Evolutionary conservation across 495 filamentous ascomycete genomes (phyloP).

Genomic region (Cairneyella variabilis): DNA sequence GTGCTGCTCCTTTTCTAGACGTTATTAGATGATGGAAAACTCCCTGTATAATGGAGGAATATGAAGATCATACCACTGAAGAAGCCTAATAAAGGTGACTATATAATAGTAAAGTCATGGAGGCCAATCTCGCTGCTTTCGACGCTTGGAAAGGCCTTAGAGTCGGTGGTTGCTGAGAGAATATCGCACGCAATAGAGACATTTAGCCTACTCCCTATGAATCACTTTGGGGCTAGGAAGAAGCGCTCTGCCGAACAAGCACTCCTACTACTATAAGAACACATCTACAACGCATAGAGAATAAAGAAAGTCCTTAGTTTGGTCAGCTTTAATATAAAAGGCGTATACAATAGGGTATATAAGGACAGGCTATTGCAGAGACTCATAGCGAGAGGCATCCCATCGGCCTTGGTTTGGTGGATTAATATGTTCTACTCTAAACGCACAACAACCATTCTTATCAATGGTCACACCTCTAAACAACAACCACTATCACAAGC

Average conservation of each 20-base stretch:
- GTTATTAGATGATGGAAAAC: slow-evolving; percentile 17
- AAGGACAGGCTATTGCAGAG: slow-evolving; percentile 32
- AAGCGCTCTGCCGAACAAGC: slow-evolving; percentile 21
- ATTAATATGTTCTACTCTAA: slow-evolving; percentile 30
- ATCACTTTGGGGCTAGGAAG: slow-evolving; percentile 28
- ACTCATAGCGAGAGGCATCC: slow-evolving; percentile 31
- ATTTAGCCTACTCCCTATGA: slow-evolving; percentile 20
- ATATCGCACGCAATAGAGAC: slow-evolving; percentile 18
- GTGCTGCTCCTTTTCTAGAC: slow-evolving; percentile 19
- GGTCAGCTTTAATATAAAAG: slow-evolving; percentile 39
- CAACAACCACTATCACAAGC: slow-evolving; percentile 14
- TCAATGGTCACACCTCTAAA: slow-evolving; percentile 20
- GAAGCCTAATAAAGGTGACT: slow-evolving; percentile 13
- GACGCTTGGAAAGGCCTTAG: slow-evolving; percentile 18
- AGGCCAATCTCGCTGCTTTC: slow-evolving; percentile 19
- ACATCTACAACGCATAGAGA: slow-evolving; percentile 30
- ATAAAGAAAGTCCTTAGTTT: slow-evolving; percentile 21
- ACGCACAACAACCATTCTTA: slow-evolving; percentile 19
- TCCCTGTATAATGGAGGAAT: slow-evolving; percentile 25
- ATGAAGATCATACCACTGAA: slow-evolving; percentile 24
- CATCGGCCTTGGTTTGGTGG: slow-evolving; percentile 28
- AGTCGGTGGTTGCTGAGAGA: slow-evolving; percentile 13
- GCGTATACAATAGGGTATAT: slow-evolving; percentile 37
- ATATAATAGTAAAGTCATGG: slow-evolving; percentile 12
- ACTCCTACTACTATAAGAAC: slow-evolving; percentile 25